Evolutionary conservation across 352 stramenopile species (phyloP).

Genomic region (Phytophthora meadii): DNA sequence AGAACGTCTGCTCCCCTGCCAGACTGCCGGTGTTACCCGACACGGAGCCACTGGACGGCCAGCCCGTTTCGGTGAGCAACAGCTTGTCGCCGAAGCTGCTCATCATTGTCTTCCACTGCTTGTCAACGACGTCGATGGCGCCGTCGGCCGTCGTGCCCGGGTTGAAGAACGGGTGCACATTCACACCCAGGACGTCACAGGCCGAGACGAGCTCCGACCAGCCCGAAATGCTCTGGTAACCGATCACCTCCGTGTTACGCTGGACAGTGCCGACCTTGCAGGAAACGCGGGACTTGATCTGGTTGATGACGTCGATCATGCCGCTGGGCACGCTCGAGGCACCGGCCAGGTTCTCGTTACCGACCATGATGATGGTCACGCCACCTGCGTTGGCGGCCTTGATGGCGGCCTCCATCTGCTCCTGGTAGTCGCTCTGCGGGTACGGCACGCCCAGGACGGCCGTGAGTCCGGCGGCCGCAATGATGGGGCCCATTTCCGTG

Average conservation of each 20-base stretch:
- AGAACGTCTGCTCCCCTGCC: constrained; percentile 54
- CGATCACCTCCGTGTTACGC: constrained; percentile 66
- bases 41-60: constrained; percentile 48
- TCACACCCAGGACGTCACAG: constrained; percentile 60
- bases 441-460: constrained; percentile 62
- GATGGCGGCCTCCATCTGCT: constrained; percentile 53
- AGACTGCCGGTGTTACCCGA: constrained; percentile 47
- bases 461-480: constrained; percentile 56
- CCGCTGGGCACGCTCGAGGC: constrained; percentile 36
- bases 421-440: constrained; percentile 47
- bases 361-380: constrained; percentile 69
- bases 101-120: constrained; percentile 61
- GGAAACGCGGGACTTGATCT: constrained; percentile 56
- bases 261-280: constrained; percentile 77
- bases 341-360: constrained; percentile 70
- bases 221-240: constrained; percentile 33
- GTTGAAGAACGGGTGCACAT: constrained; percentile 72
- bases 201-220: constrained; percentile 49
- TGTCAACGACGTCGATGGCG: constrained; percentile 55
- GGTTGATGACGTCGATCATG: constrained; percentile 60
- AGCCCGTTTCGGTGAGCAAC: constrained; percentile 61
- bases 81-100: constrained; percentile 56
- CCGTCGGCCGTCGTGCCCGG: constrained; percentile 33
- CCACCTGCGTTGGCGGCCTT: constrained; percentile 46
- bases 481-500: constrained; percentile 56